Conservation (phyloP, 495 filamentous ascomycete genomes). For the Lineolata rhizophorae region DNA sequence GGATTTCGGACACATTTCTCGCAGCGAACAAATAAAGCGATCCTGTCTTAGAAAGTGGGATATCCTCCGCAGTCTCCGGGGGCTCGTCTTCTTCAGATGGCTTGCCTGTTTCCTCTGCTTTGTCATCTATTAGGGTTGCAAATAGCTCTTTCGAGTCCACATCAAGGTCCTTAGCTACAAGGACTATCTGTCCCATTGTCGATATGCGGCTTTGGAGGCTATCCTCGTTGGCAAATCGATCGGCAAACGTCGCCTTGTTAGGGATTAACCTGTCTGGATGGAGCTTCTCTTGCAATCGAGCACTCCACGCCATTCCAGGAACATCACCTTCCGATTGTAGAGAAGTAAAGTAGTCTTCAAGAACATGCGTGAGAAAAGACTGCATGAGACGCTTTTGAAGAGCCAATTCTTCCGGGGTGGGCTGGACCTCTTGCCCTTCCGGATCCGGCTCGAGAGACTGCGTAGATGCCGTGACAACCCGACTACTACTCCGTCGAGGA, state of each 20-base stretch:
- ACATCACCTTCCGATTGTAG: conserved; percentile 28
- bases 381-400: conserved; percentile 54
- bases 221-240: conserved; percentile 40
- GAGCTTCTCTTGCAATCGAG: conserved; percentile 51
- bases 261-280: conserved; percentile 35
- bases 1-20: conserved; percentile 11
- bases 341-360: conserved; percentile 55
- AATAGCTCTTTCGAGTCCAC: conserved; percentile 30
- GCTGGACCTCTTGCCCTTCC: conserved; percentile 39
- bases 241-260: conserved; percentile 31
- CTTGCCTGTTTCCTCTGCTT: conserved; percentile 22
- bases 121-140: conserved; percentile 18
- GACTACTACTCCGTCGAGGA: conserved; percentile 39
- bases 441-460: conserved; percentile 44
- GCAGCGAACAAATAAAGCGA: conserved; percentile 21
- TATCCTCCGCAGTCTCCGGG: conserved; percentile 30
- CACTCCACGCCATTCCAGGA: conserved; percentile 50
- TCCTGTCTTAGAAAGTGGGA: conserved; percentile 48
- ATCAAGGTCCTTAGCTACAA: conserved; percentile 41
- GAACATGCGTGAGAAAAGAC: conserved; percentile 63
- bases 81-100: conserved; percentile 19
- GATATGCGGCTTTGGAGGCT: conserved; percentile 39
- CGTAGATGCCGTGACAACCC: conserved; percentile 17
- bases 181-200: conserved; percentile 55
- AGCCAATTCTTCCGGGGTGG: conserved; percentile 28